Percentiles rank a stretch among this genome's conserved stretches.
Evolutionary conservation across 805 yeast species (phyloP).

Genomic region (Blastobotrys parvus): DNA sequence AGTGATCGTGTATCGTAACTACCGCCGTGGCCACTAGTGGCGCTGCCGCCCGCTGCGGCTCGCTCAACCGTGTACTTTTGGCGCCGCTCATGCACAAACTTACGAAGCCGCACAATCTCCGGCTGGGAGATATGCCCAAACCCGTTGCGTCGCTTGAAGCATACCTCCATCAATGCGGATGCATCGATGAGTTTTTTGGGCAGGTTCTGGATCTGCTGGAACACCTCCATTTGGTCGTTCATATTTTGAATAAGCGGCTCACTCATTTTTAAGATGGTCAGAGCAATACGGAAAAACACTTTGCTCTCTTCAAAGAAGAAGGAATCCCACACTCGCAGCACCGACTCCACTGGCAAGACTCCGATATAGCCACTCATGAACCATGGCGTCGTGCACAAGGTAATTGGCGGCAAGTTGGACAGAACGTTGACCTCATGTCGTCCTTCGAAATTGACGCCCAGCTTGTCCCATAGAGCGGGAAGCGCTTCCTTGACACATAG

Average conservation of each 20-base stretch:
- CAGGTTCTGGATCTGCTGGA: constrained; percentile 75
- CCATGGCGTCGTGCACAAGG: constrained; percentile 94
- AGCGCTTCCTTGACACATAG: constrained; percentile 74
- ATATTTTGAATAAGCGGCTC: constrained; percentile 50
- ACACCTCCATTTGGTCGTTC: constrained; percentile 48
- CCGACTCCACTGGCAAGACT: constrained; percentile 78
- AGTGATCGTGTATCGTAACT: neutral
- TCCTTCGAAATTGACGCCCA: constrained; percentile 35
- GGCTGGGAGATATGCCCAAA: constrained; percentile 73
- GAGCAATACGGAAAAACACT: constrained; percentile 70
- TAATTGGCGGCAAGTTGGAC: constrained; percentile 76
- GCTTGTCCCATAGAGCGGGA: constrained; percentile 68
- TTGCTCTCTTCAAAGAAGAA: constrained; percentile 88
- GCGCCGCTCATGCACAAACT: constrained; percentile 54
- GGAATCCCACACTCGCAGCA: constrained; percentile 89
- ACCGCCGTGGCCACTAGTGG: neutral
- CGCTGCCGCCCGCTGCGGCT: neutral
- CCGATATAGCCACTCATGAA: constrained; percentile 97
- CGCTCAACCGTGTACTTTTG: neutral
- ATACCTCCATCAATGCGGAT: constrained; percentile 15
- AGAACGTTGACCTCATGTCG: constrained; percentile 41
- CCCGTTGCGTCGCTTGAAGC: constrained; percentile 19
- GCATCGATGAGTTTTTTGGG: constrained; percentile 53
- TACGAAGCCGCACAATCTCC: constrained; percentile 69
- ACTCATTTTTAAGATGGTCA: constrained; percentile 69